Evolutionary conservation across 2,329 filamentous ascomycete species (phyloP).

Genomic region (Didymella segeticola): DNA sequence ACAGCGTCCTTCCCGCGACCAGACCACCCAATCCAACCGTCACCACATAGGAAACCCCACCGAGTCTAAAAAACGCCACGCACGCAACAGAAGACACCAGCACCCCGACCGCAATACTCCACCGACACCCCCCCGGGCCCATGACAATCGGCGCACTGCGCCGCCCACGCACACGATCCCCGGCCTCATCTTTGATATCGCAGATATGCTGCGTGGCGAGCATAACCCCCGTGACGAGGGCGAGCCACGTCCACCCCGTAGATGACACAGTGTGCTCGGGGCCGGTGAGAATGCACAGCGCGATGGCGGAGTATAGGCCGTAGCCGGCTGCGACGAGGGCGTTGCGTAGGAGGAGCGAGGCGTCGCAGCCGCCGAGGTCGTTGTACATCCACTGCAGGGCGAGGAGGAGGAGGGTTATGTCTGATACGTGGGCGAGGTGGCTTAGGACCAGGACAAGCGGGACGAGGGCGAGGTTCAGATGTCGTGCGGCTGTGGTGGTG

Average conservation of each 20-base stretch:
- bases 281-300: slow-evolving; percentile 13
- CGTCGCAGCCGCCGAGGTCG: slow-evolving; percentile 38
- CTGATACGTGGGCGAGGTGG: slow-evolving; percentile 27
- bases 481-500: slow-evolving; percentile 7
- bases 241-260: slow-evolving; percentile 14
- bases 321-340: slow-evolving; percentile 26
- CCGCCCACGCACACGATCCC: slow-evolving; percentile 31
- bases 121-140: slow-evolving; percentile 23
- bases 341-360: slow-evolving; percentile 28
- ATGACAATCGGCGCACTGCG: slow-evolving; percentile 31
- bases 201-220: slow-evolving; percentile 38
- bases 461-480: slow-evolving; percentile 8
- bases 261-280: neutral
- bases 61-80: slow-evolving; percentile 28
- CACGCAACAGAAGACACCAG: slow-evolving; percentile 18
- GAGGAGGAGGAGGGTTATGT: slow-evolving; percentile 41
- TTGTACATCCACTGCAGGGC: slow-evolving; percentile 53
- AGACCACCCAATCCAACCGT: slow-evolving; percentile 12
- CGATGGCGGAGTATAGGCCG: slow-evolving; percentile 16
- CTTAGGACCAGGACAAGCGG: slow-evolving; percentile 19
- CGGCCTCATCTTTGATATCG: slow-evolving; percentile 39
- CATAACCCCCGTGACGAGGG: slow-evolving; percentile 19
- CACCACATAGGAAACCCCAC: neutral
- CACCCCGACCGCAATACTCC: slow-evolving; percentile 29
- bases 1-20: slow-evolving; percentile 18